Evolutionary conservation across 176 grass and related monocot species (phyloP), one percentile per base, ranked within the genome.

Genomic region (Hyparrhenia diplandra): DNA sequence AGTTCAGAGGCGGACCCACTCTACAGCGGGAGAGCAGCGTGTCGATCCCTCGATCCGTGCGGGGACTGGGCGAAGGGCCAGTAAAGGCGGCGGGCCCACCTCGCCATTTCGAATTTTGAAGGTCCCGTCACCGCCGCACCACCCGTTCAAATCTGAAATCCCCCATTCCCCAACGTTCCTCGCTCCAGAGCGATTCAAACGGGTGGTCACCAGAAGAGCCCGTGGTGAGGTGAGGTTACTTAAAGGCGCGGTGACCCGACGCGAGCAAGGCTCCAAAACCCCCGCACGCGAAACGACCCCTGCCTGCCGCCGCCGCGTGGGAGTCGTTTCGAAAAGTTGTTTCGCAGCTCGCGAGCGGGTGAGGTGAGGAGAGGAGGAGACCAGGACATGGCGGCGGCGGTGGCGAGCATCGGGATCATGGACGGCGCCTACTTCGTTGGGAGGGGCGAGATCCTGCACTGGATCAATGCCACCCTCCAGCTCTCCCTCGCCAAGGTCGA

Each of bases 381-480:
- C 2, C 2, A 30, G 25, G 25, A 52, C 45, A 85, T 83, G 88
- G 89, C 86, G 66, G 69, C 73, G 43, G 78, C 87, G 52, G 86
- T 69, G 84, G 75, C 94, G 75, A 88, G 58, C 54, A 94, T 97
- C 35, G 94, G 94, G 75, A 91, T 94, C 72, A 97, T 97, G 94
- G 94, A 97, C 87, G 83, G 91, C 36, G 94, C 94, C 10, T 97
- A 97, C 85, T 97, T 97, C 82, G 94, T 97, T 2, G 94, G 94
- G 46, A 85, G 94, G 89, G 92, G 86, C 49, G 94, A 97, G 91
- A 88, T 97, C 90, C 91, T 97, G 17, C 75, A 76, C 35, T 97
- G 94, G 94, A 90, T 97, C 89, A 97, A 97, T 55, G 89, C 91
- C 20, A 94, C 91, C 18, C 94, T 97, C 3, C 94, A 97, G 76